These are phyloP conservation scores for Leccinum fallax DNA, from an alignment of 1,284 basidiomycete genomes.

Conservation along the genomic window DNA sequence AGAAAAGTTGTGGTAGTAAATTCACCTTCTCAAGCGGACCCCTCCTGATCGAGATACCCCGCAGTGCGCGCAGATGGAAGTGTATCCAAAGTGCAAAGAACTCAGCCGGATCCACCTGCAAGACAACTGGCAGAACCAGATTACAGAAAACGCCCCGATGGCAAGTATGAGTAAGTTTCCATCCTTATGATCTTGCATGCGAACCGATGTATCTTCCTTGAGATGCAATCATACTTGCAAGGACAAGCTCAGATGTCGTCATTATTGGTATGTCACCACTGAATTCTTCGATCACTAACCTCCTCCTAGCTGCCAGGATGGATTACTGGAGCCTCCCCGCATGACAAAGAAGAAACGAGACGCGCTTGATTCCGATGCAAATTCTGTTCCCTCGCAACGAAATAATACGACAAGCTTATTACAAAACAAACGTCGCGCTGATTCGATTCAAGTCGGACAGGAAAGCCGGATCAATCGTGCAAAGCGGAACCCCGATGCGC, in stretches of 20 bases:
- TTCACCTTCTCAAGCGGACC: background rate
- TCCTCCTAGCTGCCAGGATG: conserved; percentile 66
- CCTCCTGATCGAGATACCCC: background rate
- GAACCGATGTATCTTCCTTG: conserved; percentile 1
- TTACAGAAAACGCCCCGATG: conserved; percentile 44
- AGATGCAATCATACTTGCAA: conserved; percentile 84
- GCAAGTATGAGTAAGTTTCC: conserved; percentile 53
- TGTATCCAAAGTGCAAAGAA: background rate
- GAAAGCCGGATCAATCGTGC: conserved; percentile 14
- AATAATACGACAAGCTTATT: conserved; percentile 2
- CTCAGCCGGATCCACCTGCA: conserved; percentile 1
- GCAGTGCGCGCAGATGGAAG: conserved; percentile 5
- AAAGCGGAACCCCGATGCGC: conserved; percentile 36
- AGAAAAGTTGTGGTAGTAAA: conserved; percentile 15
- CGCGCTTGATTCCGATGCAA: conserved; percentile 19
- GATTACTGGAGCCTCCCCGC: conserved; percentile 55
- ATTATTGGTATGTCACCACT: conserved; percentile 55
- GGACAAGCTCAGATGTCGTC: conserved; percentile 71
- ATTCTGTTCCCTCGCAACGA: conserved; percentile 8
- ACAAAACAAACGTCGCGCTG: background rate
- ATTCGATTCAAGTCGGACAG: background rate
- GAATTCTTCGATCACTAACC: conserved; percentile 2
- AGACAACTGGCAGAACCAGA: conserved; percentile 10
- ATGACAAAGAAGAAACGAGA: conserved; percentile 40
- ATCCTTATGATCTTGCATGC: background rate